Evolutionary conservation across 805 yeast genomes (phyloP), one percentile per base, ranked within the genome.

Genomic region (Scheffersomyces amazonensis): DNA sequence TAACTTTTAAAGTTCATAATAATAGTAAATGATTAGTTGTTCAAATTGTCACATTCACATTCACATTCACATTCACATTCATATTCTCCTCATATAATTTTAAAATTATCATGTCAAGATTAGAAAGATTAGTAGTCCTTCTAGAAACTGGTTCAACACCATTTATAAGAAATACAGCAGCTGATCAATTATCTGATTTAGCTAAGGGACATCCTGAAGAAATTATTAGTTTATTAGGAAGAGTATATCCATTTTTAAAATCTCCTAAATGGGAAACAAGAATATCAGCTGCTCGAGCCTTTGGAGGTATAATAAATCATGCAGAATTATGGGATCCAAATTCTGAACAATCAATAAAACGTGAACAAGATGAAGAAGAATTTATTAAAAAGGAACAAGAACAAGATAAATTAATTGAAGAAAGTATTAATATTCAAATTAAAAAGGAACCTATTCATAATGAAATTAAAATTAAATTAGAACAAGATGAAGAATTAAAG

Each of bases 131-230:
- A 41, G 81, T 78, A 43, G 66, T 77, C 42, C 48, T 78, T 30
- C 68, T 93, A 47, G 99, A 95, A 63, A 87, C 97, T 1, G 99
- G 99, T 9, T 87, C 96, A 10, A 88, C 97, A 4, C 87, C 87
- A 28, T 85, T 88, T 57, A 93, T 93, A 31, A 76, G 98, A 48
- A 88, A 87, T 54, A 87, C 96, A 8, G 99, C 99, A 1, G 98
- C 98, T 2, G 96, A 91, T 54, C 99, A 93, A 64, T 71, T 93
- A 48, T 87, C 96, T 4, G 98, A 91, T 49, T 73, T 95, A 27
- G 97, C 96, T 19, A 85, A 85, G 58, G 84, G 85, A 31, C 98
- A 93, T 54, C 96, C 98, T 0, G 98, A 91, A 54, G 98, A 93
- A 52, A 78, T 87, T 16, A 71, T 88, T 37, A 83, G 83, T 41